phyloP scores from a whole-genome alignment of 2,329 filamentous ascomycete species.

The Colletotrichum echinochloae region DNA sequence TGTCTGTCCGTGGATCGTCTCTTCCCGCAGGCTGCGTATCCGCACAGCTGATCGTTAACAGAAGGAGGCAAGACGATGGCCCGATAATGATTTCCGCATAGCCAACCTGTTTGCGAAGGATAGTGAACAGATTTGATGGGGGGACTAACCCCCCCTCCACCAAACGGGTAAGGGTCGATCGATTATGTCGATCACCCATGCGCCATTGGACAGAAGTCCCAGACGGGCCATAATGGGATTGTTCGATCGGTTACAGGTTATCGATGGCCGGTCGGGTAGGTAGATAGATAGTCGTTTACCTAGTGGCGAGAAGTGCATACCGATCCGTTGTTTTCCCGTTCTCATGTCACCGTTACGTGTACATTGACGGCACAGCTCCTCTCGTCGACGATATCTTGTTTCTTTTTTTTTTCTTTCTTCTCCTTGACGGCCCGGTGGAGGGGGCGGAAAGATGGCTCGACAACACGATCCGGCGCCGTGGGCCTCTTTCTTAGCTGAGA shows the following conservation, averaged over 20 bases:
- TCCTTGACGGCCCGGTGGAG: neutral
- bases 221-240: conserved; percentile 9
- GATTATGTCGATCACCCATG: conserved; percentile 9
- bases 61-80: neutral
- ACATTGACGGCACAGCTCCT: neutral
- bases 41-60: neutral
- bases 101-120: neutral
- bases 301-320: neutral
- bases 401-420: no score
- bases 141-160: neutral
- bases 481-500: neutral
- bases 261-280: neutral
- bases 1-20: conserved; percentile 1
- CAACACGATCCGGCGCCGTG: neutral
- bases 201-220: conserved; percentile 9
- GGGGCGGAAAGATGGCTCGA: neutral
- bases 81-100: neutral
- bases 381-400: neutral
- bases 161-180: conserved; percentile 16
- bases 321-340: neutral
- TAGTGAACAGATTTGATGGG: neutral
- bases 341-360: neutral
- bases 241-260: conserved; percentile 11
- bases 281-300: neutral
- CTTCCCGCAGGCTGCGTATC: neutral